phyloP scores from a whole-genome alignment of 192 early-diverging fungal species.

The Linnemannia zychae region DNA sequence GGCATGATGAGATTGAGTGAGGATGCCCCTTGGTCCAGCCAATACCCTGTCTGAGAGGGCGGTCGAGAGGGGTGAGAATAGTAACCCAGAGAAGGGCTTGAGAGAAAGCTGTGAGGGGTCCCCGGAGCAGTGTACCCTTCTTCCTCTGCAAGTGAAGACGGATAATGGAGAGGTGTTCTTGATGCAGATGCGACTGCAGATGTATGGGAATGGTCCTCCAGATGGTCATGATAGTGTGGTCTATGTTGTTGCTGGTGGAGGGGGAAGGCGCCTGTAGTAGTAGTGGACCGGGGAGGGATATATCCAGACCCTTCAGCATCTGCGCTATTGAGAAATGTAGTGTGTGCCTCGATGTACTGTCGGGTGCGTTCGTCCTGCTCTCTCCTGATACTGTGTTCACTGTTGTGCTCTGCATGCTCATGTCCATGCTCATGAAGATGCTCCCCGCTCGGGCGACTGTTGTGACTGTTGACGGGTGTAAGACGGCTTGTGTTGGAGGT shows the following conservation, averaged over 20 bases:
- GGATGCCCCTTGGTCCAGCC: conserved; percentile 33
- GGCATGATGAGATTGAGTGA: conserved; percentile 43
- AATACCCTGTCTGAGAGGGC: conserved; percentile 32
- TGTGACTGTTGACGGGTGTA: neutral
- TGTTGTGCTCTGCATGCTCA: too few species aligned
- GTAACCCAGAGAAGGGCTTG: conserved; percentile 35
- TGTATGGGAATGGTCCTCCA: neutral
- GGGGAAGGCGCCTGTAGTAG: neutral
- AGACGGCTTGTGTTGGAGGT: neutral
- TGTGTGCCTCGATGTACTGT: conserved; percentile 32
- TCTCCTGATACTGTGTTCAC: too few species aligned
- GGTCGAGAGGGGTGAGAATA: conserved; percentile 35
- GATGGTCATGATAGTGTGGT: neutral
- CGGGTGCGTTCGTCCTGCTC: conserved; percentile 11
- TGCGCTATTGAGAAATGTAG: conserved; percentile 33
- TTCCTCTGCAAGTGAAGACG: conserved; percentile 31
- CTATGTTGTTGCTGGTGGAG: neutral
- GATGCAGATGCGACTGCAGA: neutral
- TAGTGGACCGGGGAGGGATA: conserved; percentile 13
- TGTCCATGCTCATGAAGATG: neutral
- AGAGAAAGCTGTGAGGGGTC: conserved; percentile 25
- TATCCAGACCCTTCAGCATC: conserved; percentile 40
- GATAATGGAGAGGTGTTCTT: conserved; percentile 12
- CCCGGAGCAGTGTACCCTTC: conserved; percentile 14
- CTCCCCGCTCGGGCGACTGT: neutral